Base-by-base conservation (phyloP, 495 filamentous ascomycete species). In the Talaromyces wortmannii region DNA sequence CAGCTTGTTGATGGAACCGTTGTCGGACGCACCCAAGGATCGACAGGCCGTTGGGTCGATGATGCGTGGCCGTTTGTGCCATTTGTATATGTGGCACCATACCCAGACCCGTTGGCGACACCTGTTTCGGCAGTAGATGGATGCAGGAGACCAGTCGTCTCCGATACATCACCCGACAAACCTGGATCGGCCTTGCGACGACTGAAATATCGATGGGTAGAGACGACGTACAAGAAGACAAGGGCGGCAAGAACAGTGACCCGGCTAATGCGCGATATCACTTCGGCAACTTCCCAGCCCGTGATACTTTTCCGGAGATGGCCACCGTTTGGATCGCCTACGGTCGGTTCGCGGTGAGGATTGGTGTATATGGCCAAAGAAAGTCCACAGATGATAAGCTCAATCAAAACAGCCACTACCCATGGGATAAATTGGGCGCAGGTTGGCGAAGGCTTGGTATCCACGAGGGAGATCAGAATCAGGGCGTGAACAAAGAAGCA, bases 401-500 rank as follows among this genome's bases (percentile, higher is more conserved):
- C 91, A 53, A 88, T 73, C 16, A 83, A 67, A 30, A 85, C 61
- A 18, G 83, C 85, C 44, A 90, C 64, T 32, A 75, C 63, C 91
- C 91, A 96, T 52, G 86, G 83, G 15, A 84, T 69, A 45, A 89
- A 78, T 64, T 95, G 89, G 29, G 85, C 82, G 16, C 80, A 65
- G 31, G 79, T 89, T 4, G 91, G 91, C 18, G 88, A 84, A 6
- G 86, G 83, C 53, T 80, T 79, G 50, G 86, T 86, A 65, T 95
- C 91, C 59, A 95, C 72, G 49, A 95, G 73, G 18, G 90, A 87
- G 61, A 96, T 83, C 46, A 92, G 79, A 63, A 90, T 70, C 31
- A 90, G 75, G 3, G 78, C 72, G 66, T 88, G 88, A 47, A 82
- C 81, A 71, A 90, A 89, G 68, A 90, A 86, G 31, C 89, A 88